phyloP scores from a whole-genome alignment of 2,329 filamentous ascomycete genomes.

The Tolypocladium ophioglossoides region DNA sequence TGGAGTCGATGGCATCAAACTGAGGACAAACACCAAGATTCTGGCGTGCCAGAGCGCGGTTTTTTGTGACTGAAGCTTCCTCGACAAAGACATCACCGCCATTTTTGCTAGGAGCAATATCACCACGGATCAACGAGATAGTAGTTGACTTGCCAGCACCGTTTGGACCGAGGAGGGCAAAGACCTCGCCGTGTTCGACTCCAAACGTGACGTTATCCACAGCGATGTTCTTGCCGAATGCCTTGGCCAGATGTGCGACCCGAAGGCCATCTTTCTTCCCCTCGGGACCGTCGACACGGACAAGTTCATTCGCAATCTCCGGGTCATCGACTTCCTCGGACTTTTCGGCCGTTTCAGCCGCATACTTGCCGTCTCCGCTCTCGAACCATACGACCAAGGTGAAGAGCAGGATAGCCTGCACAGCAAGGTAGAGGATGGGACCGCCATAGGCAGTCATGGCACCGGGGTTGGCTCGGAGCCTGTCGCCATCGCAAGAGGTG shows the following conservation, averaged over 20 bases:
- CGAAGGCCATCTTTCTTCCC: constrained; percentile 53
- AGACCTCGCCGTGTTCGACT: constrained; percentile 73
- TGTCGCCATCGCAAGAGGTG: constrained; percentile 56
- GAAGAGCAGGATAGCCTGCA: constrained; percentile 65
- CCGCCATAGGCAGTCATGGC: constrained; percentile 68
- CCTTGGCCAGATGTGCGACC: constrained; percentile 72
- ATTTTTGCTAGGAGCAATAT: constrained; percentile 59
- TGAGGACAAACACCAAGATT: constrained; percentile 85
- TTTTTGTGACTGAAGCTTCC: constrained; percentile 58
- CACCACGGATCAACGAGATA: constrained; percentile 79
- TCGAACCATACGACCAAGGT: constrained; percentile 69
- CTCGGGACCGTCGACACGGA: constrained; percentile 38
- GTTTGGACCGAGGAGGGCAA: constrained; percentile 82
- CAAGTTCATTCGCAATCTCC: constrained; percentile 57
- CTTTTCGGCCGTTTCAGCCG: constrained; percentile 5
- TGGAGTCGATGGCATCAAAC: constrained; percentile 76
- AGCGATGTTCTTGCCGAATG: constrained; percentile 63
- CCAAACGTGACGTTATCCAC: constrained; percentile 86
- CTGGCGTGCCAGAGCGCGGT: constrained; percentile 60
- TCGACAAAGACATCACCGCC: constrained; percentile 75
- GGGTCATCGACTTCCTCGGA: constrained; percentile 32
- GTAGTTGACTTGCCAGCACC: constrained; percentile 87
- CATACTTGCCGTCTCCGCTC: constrained; percentile 37
- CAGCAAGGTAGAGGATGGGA: constrained; percentile 70
- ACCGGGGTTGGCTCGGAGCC: constrained; percentile 56